Conservation (phyloP, 148 eudicot species). For the Heliamphora exappendiculata region DNA sequence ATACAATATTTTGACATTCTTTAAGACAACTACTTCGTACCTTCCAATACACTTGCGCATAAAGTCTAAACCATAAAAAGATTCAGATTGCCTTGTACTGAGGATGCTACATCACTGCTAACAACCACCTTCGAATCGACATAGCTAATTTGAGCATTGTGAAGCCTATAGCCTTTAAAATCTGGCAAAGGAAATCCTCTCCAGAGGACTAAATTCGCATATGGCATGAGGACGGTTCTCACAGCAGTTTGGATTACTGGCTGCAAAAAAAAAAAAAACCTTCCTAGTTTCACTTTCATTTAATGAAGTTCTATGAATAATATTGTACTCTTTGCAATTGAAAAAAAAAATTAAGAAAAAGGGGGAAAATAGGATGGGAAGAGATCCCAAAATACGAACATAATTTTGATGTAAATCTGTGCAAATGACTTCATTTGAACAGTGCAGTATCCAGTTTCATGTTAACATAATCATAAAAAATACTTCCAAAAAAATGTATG, state of each 20-base stretch:
- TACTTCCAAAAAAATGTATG: too few relatives aligned
- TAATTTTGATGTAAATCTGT: background rate
- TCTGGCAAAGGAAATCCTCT: slow-evolving; percentile 59
- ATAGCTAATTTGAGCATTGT: slow-evolving; percentile 44
- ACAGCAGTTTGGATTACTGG: slow-evolving; percentile 45
- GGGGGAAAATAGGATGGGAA: background rate
- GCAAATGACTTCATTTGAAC: background rate
- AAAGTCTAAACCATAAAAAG: background rate
- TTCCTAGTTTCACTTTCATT: background rate
- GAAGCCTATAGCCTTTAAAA: slow-evolving; percentile 58
- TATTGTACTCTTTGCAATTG: too few relatives aligned
- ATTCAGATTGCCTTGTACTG: slow-evolving; percentile 1
- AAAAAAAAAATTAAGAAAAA: background rate
- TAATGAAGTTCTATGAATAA: background rate
- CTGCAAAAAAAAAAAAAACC: slow-evolving; percentile 37
- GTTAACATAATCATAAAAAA: too few relatives aligned
- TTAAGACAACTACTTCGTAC: too few relatives aligned
- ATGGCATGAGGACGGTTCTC: slow-evolving; percentile 49
- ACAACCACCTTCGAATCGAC: slow-evolving; percentile 42
- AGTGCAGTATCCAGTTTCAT: background rate
- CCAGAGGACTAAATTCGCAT: slow-evolving; percentile 41
- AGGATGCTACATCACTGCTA: slow-evolving; percentile 38
- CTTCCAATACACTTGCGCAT: too few relatives aligned
- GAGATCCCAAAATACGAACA: background rate
- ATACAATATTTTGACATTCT: too few relatives aligned